Base-by-base conservation (phyloP, 192 early-diverging fungal genomes). In the Backusella circina region DNA sequence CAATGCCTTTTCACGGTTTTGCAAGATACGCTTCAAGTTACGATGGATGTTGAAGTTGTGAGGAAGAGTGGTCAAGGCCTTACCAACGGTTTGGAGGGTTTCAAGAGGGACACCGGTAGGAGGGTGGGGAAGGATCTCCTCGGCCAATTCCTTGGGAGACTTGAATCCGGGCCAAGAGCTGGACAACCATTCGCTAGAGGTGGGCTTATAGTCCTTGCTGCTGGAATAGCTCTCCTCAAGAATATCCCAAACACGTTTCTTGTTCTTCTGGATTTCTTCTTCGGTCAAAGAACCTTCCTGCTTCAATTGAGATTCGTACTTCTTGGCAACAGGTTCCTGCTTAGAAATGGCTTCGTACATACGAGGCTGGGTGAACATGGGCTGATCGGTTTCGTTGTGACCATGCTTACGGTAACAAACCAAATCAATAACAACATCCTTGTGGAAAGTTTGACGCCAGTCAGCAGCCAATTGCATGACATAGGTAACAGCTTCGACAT, bases 311-410 rank as follows among this genome's bases (percentile, higher is more conserved):
- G 88, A 84, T 75, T 88, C 91, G 89, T 99, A 99, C 80, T 91
- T 90, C 57, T 96, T 90, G 67, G 95, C 82, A 32, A 91, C 94
- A 5, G 97, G 93, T 36, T 77, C 82, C 89, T 97, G 96, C 80
- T 91, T 88, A 76, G 88, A 87, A 85, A 99, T 96, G 72, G 90
- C 89, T 83, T 93, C 86, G 86, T 98, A 98, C 96, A 99, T 98
- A 80, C 92, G 90, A 51, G 98, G 98, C 84, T 99, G 98, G 33
- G 98, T 99, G 88, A 99, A 99, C 80, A 89, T 91, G 65, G 98
- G 98, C 85, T 99, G 96, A 87, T 99, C 98, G 44, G 95, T 96
- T 86, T 99, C 98, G 86, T 99, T 99, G 92, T 99, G 98, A 66
- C 98, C 98, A 71, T 99, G 92, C 80, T 93, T 93, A 72, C 98